These are phyloP conservation scores for Phlyctochytrium arcticum DNA, from an alignment of 192 early-diverging fungal genomes.

Conservation along the genomic window DNA sequence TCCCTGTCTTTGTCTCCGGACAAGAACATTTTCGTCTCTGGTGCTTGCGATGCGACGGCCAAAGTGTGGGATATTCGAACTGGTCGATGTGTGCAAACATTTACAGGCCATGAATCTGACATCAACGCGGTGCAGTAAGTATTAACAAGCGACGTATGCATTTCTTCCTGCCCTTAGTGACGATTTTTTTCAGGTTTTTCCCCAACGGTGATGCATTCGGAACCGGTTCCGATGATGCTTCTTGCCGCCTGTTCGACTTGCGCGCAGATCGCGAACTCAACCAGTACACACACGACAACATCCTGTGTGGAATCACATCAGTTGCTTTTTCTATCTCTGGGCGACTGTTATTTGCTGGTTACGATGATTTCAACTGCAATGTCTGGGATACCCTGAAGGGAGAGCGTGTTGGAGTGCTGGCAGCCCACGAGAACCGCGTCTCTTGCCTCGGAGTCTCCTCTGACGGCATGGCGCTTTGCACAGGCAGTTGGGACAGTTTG, in stretches of 20 bases:
- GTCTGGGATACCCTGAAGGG: conserved; percentile 99
- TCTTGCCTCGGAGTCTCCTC: conserved; percentile 93
- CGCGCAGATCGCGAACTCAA: conserved; percentile 97
- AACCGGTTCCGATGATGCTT: conserved; percentile 97
- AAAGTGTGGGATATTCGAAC: conserved; percentile 99
- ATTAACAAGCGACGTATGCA: background rate
- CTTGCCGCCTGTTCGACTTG: conserved; percentile 94
- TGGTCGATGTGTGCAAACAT: conserved; percentile 95
- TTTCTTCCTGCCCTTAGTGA: background rate
- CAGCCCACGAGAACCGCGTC: conserved; percentile 95
- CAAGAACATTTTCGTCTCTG: conserved; percentile 96
- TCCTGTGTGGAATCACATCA: conserved; percentile 97
- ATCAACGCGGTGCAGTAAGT: conserved; percentile 95
- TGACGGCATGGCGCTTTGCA: conserved; percentile 98
- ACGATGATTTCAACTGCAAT: conserved; percentile 99
- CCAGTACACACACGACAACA: conserved; percentile 97
- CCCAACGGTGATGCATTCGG: conserved; percentile 98
- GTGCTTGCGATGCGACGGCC: conserved; percentile 96
- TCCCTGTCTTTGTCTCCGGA: conserved; percentile 88
- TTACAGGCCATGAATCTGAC: conserved; percentile 97
- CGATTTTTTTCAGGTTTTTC: conserved; percentile 71
- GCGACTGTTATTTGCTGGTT: conserved; percentile 94
- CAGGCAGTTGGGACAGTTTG: conserved; percentile 97
- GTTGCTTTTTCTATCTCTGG: conserved; percentile 97
- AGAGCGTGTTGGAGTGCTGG: conserved; percentile 87